phyloP scores from a whole-genome alignment of 1,284 basidiomycete genomes.

The Tilletia indica region DNA sequence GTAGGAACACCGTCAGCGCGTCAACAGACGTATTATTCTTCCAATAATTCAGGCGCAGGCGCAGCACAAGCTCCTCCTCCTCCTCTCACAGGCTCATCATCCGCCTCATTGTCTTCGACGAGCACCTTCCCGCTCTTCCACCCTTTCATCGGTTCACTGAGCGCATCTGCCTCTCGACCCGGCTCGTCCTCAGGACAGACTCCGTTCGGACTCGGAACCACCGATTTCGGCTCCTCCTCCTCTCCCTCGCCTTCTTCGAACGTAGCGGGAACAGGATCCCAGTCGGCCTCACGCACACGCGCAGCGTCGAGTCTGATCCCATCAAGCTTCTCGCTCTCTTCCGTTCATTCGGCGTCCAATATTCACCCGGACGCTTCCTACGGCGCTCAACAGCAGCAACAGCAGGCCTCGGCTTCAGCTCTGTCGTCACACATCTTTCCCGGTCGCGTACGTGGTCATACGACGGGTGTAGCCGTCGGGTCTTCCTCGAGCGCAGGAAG shows the following conservation, averaged over 20 bases:
- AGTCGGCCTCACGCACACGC: neutral
- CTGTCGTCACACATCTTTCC: neutral
- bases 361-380: neutral
- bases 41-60: neutral
- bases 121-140: conserved; percentile 3
- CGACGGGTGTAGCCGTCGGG: neutral
- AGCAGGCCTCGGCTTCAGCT: neutral
- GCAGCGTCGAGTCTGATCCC: neutral
- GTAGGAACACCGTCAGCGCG: too few relatives aligned
- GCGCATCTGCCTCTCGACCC: neutral
- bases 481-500: neutral
- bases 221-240: neutral
- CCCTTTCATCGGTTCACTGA: neutral
- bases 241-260: neutral
- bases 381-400: neutral
- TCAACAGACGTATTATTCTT: conserved; percentile 2
- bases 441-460: conserved; percentile 6
- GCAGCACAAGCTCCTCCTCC: neutral
- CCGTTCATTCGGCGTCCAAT: neutral
- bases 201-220: neutral
- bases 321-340: neutral
- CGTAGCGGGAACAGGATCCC: neutral
- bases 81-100: neutral
- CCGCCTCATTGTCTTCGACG: neutral
- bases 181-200: neutral